Evolutionary conservation across 495 filamentous ascomycete species (phyloP), one percentile per base, ranked within the genome.

Genomic region (Tuber brumale): DNA sequence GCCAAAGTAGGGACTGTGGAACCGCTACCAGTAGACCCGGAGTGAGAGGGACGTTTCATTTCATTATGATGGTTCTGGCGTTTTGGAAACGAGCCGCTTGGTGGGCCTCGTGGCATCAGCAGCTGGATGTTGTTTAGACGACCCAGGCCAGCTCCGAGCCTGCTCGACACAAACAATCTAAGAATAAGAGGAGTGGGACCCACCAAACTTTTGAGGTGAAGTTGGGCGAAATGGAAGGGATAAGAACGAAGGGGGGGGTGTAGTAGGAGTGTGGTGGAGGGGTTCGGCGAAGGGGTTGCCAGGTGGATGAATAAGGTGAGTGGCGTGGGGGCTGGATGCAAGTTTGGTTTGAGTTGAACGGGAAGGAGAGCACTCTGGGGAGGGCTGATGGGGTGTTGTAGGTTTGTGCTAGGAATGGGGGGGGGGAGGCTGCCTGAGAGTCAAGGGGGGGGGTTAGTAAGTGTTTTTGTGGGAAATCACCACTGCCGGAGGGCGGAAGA

Each of bases 21-120:
- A 10, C 80, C 75, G 73, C 70, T 76, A 71, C 74, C 76, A n/a
- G 79, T 73, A 73, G 79, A 76, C 27, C 81, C 76, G 41, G 81
- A 76, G 61, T 79, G 81, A 77, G 80, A 76, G 27, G 78, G 79
- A 42, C 76, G 82, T 35, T 78, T 83, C 39, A 77, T 76, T 41
- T 79, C 79, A 72, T 80, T 77, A 76, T 76, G 75, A 27, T 79
- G 66, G 72, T 74, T 78, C 76, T 80, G 81, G 70, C 82, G 82
- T 77, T 83, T 83, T 70, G 80, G 79, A 82, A 77, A 79, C 80
- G 80, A 83, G 74, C 79, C 75, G 57, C 78, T 75, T 72, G 75
- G 70, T 76, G 81, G 80, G 76, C 82, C 82, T 79, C 82, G 82
- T 76, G 82, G 82, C 82, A 83, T 83, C 76, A 81, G 76, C 79